Percentiles rank a stretch among this genome's conserved stretches.
Conservation (phyloP, 208 protist genomes). For the Borovskyia barvae region DNA sequence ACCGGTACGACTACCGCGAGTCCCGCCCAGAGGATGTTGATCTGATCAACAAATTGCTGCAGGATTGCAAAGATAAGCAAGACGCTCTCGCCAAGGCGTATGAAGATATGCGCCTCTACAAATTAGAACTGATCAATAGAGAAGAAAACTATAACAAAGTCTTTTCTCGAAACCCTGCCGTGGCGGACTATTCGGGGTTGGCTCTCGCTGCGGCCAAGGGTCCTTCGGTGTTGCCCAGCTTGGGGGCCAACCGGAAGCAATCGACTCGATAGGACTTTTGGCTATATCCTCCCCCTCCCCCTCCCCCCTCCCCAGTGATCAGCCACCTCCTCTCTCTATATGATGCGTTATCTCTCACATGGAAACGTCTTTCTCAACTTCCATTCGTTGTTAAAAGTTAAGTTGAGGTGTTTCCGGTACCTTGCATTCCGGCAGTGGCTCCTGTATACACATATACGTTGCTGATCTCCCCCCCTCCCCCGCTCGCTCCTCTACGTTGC, state of each 20-base stretch:
- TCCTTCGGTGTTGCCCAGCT: constrained; percentile 6
- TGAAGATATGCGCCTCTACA: constrained; percentile 91
- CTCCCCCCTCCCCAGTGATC: constrained; percentile 1
- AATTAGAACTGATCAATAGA: constrained; percentile 93
- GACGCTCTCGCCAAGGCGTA: constrained; percentile 73
- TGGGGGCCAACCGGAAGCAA: constrained; percentile 3
- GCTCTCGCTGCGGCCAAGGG: constrained; percentile 6
- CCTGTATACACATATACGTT: too few relatives aligned
- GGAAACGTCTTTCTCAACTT: too few relatives aligned
- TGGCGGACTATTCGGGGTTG: constrained; percentile 30
- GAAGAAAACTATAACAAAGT: constrained; percentile 95
- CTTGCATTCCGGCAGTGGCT: too few relatives aligned
- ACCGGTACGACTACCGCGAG: constrained; percentile 91
- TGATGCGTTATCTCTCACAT: too few relatives aligned
- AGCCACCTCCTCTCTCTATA: too few relatives aligned
- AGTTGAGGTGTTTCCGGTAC: too few relatives aligned
- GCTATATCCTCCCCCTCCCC: neutral
- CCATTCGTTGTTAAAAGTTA: too few relatives aligned
- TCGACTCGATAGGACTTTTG: constrained; percentile 9
- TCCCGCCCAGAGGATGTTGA: constrained; percentile 86
- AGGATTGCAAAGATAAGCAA: constrained; percentile 69
- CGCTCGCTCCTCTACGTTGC: too few relatives aligned
- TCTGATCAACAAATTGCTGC: constrained; percentile 87
- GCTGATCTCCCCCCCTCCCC: too few relatives aligned
- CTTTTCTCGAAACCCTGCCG: constrained; percentile 76